Conservation (phyloP, 768 basidiomycete genomes). For the Suillus sp. region DNA sequence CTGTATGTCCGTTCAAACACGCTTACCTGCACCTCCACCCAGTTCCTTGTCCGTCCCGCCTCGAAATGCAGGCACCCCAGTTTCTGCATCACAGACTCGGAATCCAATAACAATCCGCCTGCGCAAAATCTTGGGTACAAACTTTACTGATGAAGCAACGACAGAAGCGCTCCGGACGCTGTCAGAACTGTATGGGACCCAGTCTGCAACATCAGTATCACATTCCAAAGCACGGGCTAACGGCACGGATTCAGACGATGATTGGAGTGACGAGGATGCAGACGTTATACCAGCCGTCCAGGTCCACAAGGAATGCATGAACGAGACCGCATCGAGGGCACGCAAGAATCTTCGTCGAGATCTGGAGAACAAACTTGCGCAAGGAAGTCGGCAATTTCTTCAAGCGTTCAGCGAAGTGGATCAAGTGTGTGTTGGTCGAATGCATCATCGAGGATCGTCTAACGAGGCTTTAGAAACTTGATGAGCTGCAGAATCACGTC, state of each 20-base stretch:
- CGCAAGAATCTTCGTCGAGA: constrained; percentile 82
- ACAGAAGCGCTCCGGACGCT: constrained; percentile 81
- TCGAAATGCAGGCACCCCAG: constrained; percentile 18
- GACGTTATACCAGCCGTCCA: constrained; percentile 15
- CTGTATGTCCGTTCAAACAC: constrained; percentile 8
- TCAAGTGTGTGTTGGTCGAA: constrained; percentile 58
- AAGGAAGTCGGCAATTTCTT: constrained; percentile 82
- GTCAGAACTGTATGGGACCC: constrained; percentile 68
- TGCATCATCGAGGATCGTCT: constrained; percentile 8
- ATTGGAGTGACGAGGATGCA: constrained; percentile 27
- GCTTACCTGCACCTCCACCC: background rate
- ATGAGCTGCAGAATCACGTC: constrained; percentile 76
- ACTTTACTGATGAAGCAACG: constrained; percentile 76
- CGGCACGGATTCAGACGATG: constrained; percentile 37
- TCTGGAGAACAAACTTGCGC: constrained; percentile 79
- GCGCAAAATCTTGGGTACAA: constrained; percentile 88
- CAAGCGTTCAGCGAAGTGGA: constrained; percentile 87
- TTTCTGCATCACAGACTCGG: constrained; percentile 29
- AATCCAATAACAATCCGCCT: constrained; percentile 84
- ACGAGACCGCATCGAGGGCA: constrained; percentile 71
- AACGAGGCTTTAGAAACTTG: constrained; percentile 67
- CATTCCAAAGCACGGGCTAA: constrained; percentile 24
- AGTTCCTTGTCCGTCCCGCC: constrained; percentile 11
- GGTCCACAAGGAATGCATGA: constrained; percentile 39
- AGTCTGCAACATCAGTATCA: constrained; percentile 16